Evolutionary conservation across 305 asterid genomes (phyloP).

Genomic region (Fraxinus albicans): DNA sequence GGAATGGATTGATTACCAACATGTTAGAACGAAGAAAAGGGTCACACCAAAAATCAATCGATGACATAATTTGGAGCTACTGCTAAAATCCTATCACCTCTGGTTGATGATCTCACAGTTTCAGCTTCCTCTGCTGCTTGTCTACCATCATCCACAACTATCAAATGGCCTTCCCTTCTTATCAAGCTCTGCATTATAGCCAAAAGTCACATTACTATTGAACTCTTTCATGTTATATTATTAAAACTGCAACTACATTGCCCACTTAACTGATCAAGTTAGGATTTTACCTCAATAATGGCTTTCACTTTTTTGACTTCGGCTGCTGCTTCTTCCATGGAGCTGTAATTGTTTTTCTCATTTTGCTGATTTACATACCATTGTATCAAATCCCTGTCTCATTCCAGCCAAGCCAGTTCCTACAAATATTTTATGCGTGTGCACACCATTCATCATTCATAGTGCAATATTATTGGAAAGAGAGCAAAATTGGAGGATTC

Average conservation of each 20-base stretch:
- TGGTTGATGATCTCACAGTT: constrained; percentile 48
- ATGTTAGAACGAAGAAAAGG: neutral
- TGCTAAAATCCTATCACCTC: constrained; percentile 75
- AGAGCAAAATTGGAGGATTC: neutral
- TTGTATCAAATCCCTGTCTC: constrained; percentile 80
- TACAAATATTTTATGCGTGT: constrained; percentile 15
- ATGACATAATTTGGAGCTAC: constrained; percentile 87
- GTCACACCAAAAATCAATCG: constrained; percentile 31
- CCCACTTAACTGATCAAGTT: neutral
- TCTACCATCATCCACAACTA: constrained; percentile 82
- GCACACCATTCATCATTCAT: neutral
- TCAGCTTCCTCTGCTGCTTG: constrained; percentile 52
- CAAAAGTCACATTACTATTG: neutral
- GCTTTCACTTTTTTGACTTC: constrained; percentile 78
- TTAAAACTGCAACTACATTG: neutral
- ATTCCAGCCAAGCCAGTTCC: constrained; percentile 78
- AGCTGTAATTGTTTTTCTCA: constrained; percentile 56
- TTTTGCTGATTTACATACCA: constrained; percentile 85
- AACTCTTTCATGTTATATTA: neutral
- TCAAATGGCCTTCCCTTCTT: constrained; percentile 78
- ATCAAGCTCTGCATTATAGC: constrained; percentile 67
- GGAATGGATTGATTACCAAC: neutral
- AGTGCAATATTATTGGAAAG: neutral
- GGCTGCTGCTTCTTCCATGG: constrained; percentile 72
- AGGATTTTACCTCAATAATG: constrained; percentile 72